Evolutionary conservation across 495 filamentous ascomycete species (phyloP).

Genomic region (Trichoderma parareesei): DNA sequence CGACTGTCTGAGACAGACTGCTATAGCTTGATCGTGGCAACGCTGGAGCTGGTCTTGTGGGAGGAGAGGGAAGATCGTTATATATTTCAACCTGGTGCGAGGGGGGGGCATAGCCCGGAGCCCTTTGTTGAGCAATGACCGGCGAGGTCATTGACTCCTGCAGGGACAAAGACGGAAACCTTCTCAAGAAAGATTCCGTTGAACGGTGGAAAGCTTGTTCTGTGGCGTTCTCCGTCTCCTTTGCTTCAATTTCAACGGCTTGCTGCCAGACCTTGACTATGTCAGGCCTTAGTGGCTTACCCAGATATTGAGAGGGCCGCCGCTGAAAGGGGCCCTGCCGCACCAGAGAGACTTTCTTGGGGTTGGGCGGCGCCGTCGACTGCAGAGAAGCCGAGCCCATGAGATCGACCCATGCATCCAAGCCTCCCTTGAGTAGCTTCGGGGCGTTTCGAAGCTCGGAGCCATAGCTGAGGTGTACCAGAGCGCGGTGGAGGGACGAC

Average conservation of each 20-base stretch:
- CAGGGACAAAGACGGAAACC: conserved; percentile 64
- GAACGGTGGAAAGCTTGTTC: conserved; percentile 38
- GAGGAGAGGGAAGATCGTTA: conserved; percentile 31
- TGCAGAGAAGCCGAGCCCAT: conserved; percentile 62
- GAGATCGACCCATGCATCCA: conserved; percentile 77
- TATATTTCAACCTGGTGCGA: conserved; percentile 22
- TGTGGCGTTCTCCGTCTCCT: conserved; percentile 29
- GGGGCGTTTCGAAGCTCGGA: conserved; percentile 61
- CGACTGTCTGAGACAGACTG: conserved; percentile 59
- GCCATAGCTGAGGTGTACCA: conserved; percentile 71
- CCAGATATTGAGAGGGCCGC: conserved; percentile 12
- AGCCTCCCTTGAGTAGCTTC: conserved; percentile 69
- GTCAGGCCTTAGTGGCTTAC: conserved; percentile 18
- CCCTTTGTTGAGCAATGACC: conserved; percentile 16
- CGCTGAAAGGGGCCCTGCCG: conserved; percentile 9
- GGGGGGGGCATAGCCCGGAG: conserved; percentile 22
- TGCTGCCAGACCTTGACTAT: conserved; percentile 33
- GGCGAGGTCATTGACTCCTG: conserved; percentile 64
- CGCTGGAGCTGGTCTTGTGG: conserved; percentile 71
- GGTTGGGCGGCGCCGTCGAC: conserved; percentile 14
- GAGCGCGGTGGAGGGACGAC: conserved; percentile 63
- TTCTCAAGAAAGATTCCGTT: conserved; percentile 71
- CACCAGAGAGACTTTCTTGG: conserved; percentile 15
- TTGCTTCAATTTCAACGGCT: background rate
- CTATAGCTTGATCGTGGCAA: conserved; percentile 80